These are phyloP conservation scores for Gracilaria domingensis DNA, from an alignment of 23 red algal species.

Conservation along the genomic window DNA sequence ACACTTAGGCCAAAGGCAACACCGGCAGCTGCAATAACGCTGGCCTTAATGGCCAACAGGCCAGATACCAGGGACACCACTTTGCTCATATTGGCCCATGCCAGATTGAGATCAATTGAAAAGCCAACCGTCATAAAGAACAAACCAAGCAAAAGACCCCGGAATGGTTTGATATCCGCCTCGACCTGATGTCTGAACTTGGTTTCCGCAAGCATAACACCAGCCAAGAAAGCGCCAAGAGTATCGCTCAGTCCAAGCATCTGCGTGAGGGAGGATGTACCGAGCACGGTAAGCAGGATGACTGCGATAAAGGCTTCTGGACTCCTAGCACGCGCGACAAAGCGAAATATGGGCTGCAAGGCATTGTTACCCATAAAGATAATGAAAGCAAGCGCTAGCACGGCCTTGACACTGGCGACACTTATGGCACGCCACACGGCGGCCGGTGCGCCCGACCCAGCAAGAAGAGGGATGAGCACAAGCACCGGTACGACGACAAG, in stretches of 20 bases:
- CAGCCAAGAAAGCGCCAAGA: constrained; percentile 97
- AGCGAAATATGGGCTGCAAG: constrained; percentile 90
- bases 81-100: constrained; percentile 79
- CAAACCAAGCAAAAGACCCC: constrained; percentile 94
- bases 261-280: constrained; percentile 88
- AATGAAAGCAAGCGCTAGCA: constrained; percentile 83
- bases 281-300: constrained; percentile 93
- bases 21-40: constrained; percentile 82
- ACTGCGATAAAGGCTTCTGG: constrained; percentile 97
- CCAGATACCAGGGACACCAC: constrained; percentile 84
- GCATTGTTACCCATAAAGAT: constrained; percentile 87
- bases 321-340: constrained; percentile 82
- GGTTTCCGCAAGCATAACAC: constrained; percentile 96
- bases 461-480: constrained; percentile 91
- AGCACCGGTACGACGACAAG: constrained; percentile 96
- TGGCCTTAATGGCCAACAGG: constrained; percentile 86
- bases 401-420: constrained; percentile 88
- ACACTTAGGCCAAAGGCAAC: constrained; percentile 85
- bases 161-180: constrained; percentile 98
- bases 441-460: constrained; percentile 77
- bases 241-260: constrained; percentile 94
- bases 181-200: constrained; percentile 96
- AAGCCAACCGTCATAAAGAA: constrained; percentile 99
- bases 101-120: constrained; percentile 91
- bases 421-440: constrained; percentile 76